These are phyloP conservation scores for Fraxinus paxiana DNA, from an alignment of 305 asterid genomes.

Conservation along the genomic window DNA sequence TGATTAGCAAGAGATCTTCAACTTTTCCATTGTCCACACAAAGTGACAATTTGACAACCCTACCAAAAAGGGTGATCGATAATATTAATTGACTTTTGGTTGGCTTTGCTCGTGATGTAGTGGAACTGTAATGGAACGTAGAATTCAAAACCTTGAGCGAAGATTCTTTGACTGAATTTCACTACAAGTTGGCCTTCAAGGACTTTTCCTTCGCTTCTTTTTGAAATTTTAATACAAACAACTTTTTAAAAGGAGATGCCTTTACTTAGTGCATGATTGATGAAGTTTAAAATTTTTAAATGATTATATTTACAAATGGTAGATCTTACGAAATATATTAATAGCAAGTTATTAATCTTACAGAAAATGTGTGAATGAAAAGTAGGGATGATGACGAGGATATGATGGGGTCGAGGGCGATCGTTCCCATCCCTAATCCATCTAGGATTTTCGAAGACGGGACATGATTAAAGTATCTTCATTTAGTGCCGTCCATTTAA, in stretches of 20 bases:
- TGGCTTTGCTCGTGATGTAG: neutral
- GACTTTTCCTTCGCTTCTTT: neutral
- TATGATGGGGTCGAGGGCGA: neutral
- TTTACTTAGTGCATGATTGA: neutral
- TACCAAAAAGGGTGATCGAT: neutral
- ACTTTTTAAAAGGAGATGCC: neutral
- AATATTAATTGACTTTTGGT: neutral
- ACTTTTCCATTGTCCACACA: neutral
- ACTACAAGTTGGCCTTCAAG: neutral
- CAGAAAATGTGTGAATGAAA: no score
- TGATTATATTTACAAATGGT: no score
- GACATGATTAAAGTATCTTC: neutral
- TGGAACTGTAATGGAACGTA: neutral
- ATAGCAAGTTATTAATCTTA: no score
- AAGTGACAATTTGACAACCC: neutral
- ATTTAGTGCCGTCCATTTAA: neutral
- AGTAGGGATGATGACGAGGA: neutral
- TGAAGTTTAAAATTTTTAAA: no score
- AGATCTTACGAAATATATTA: no score
- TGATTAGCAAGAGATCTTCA: neutral
- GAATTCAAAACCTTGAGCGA: neutral
- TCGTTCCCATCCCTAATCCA: no score
- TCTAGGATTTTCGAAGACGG: neutral
- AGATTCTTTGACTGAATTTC: neutral
- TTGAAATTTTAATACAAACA: neutral